Conservation (phyloP, 441 rosid genomes). For the Arabidopsis lyrata region DNA sequence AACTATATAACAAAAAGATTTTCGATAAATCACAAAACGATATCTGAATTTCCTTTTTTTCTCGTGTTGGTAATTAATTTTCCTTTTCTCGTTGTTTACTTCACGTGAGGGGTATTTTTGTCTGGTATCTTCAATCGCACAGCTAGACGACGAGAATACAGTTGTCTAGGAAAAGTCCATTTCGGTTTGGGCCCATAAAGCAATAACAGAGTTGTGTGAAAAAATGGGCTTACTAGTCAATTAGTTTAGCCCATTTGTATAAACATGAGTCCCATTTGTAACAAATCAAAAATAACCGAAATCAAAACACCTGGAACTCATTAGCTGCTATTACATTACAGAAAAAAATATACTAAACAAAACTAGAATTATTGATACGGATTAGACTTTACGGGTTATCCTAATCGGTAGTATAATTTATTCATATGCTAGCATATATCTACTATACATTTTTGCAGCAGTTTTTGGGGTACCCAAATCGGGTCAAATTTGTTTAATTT, state of each 20-base stretch:
- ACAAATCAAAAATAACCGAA: neutral
- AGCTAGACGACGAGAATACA: neutral
- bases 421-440: neutral
- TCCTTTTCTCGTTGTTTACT: neutral
- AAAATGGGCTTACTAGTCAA: neutral
- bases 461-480: no score
- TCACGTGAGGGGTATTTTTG: conserved; percentile 10
- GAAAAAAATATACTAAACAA: neutral
- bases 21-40: conserved; percentile 10
- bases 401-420: neutral
- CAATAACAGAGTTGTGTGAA: neutral
- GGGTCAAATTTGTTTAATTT: no score
- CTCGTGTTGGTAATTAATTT: conserved; percentile 27
- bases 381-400: neutral
- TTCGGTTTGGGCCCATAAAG: conserved; percentile 10
- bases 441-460: no score
- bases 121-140: neutral
- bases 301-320: neutral
- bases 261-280: neutral
- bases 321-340: neutral
- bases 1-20: neutral
- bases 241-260: conserved; percentile 16
- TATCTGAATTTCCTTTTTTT: neutral
- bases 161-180: neutral
- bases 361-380: neutral